Conservation (phyloP, 257 asterid species). For the Leptodermis oblonga region DNA sequence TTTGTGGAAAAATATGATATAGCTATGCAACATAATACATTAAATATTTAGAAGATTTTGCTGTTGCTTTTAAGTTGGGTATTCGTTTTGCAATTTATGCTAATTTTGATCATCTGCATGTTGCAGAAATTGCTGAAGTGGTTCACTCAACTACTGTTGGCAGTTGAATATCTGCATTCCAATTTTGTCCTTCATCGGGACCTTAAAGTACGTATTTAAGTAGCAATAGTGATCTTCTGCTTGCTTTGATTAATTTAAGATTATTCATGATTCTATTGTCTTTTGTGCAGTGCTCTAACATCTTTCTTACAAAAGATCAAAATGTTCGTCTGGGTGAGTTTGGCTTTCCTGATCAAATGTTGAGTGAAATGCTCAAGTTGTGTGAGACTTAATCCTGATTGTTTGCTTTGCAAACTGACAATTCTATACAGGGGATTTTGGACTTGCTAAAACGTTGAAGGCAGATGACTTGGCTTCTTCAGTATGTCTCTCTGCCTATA, state of each 20-base stretch:
- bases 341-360: slow-evolving; percentile 9
- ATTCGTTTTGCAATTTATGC: slow-evolving; percentile 8
- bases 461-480: slow-evolving; percentile 99
- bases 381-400: slow-evolving; percentile 13
- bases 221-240: slow-evolving; percentile 14
- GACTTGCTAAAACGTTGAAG: slow-evolving; percentile 95
- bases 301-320: slow-evolving; percentile 92
- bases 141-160: slow-evolving; percentile 87
- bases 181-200: slow-evolving; percentile 93
- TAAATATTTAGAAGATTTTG: not conserved
- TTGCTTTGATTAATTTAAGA: slow-evolving; percentile 13
- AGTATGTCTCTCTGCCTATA: slow-evolving; percentile 44
- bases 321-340: slow-evolving; percentile 86
- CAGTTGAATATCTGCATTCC: slow-evolving; percentile 96
- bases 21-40: not conserved
- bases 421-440: slow-evolving; percentile 81
- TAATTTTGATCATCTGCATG: slow-evolving; percentile 14
- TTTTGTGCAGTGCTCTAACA: slow-evolving; percentile 88
- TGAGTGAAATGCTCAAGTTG: slow-evolving; percentile 11
- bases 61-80: not conserved
- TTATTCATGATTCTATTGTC: slow-evolving; percentile 21
- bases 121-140: slow-evolving; percentile 87
- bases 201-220: slow-evolving; percentile 54
- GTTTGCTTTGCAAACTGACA: slow-evolving; percentile 10
- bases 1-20: not conserved